Conservation (phyloP, 2,329 filamentous ascomycete genomes). For the Claviceps citrina region DNA sequence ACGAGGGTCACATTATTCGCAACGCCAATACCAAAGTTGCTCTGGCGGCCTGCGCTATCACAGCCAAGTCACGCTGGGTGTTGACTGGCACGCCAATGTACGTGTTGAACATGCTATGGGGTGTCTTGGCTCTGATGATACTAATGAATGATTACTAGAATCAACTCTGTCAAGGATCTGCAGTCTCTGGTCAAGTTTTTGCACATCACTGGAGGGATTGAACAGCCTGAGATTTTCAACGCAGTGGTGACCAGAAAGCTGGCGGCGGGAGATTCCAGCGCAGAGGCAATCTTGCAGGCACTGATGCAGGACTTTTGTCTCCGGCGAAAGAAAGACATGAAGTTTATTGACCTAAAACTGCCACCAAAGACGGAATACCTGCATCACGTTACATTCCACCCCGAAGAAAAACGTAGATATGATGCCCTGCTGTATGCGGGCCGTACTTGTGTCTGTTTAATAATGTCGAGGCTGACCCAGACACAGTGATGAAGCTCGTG, state of each 20-base stretch:
- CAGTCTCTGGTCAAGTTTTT: slow-evolving; percentile 69
- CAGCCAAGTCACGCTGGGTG: slow-evolving; percentile 62
- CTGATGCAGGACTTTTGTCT: slow-evolving; percentile 72
- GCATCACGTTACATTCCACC: slow-evolving; percentile 56
- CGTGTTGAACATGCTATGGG: slow-evolving; percentile 11
- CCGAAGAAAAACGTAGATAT: slow-evolving; percentile 64
- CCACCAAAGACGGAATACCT: slow-evolving; percentile 66
- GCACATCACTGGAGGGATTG: slow-evolving; percentile 57
- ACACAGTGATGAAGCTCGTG: slow-evolving; percentile 53
- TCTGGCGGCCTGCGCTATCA: slow-evolving; percentile 49
- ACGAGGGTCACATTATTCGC: slow-evolving; percentile 71
- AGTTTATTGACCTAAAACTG: slow-evolving; percentile 66
- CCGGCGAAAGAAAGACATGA: slow-evolving; percentile 74
- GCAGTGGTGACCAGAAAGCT: slow-evolving; percentile 46
- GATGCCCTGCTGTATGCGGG: slow-evolving; percentile 48
- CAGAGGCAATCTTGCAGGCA: slow-evolving; percentile 52
- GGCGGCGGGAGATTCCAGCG: slow-evolving; percentile 36
- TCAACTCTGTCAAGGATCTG: slow-evolving; percentile 69
- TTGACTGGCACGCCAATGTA: slow-evolving; percentile 67
- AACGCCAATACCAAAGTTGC: slow-evolving; percentile 62
- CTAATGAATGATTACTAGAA: slow-evolving; percentile 22
- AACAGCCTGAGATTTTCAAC: slow-evolving; percentile 60
- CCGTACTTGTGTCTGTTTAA: not conserved
- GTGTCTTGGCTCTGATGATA: not conserved
- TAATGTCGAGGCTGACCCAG: slow-evolving; percentile 10